Evolutionary conservation across 176 grass and related monocot genomes (phyloP).

Genomic region (Aegilops speltoides): DNA sequence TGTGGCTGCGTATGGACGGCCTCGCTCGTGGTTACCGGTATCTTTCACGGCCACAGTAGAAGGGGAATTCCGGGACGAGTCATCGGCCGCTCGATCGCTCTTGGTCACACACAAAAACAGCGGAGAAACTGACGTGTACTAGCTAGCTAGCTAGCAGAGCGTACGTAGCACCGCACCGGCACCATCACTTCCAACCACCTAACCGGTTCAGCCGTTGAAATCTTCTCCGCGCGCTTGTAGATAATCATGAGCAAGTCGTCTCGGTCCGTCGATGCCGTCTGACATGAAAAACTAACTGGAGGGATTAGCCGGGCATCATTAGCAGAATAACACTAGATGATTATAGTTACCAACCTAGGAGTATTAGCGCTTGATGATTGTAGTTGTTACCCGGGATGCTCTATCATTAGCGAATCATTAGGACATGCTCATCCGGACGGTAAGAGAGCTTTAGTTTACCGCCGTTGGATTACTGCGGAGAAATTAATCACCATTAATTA

Average conservation of each 20-base stretch:
- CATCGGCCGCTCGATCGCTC: background rate
- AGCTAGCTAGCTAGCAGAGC: too few relatives aligned
- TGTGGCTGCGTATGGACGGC: background rate
- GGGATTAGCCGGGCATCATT: too few relatives aligned
- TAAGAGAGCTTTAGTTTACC: background rate
- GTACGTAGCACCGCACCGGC: background rate
- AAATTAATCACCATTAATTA: background rate
- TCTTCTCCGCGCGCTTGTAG: background rate
- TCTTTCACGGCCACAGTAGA: background rate
- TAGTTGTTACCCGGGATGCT: too few relatives aligned
- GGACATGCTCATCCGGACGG: background rate
- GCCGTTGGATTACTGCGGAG: background rate
- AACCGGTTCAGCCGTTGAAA: background rate
- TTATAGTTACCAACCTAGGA: too few relatives aligned
- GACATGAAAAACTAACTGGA: too few relatives aligned
- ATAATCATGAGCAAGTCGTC: background rate
- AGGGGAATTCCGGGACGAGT: background rate
- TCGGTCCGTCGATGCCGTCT: too few relatives aligned
- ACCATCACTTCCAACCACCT: background rate
- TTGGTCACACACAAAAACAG: background rate
- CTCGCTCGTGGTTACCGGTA: constrained; percentile 4
- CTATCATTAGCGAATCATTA: background rate
- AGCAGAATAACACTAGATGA: too few relatives aligned
- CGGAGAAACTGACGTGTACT: background rate
- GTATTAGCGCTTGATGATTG: too few relatives aligned